phyloP scores from a whole-genome alignment of 495 filamentous ascomycete species.

The Neurospora cerealis region DNA sequence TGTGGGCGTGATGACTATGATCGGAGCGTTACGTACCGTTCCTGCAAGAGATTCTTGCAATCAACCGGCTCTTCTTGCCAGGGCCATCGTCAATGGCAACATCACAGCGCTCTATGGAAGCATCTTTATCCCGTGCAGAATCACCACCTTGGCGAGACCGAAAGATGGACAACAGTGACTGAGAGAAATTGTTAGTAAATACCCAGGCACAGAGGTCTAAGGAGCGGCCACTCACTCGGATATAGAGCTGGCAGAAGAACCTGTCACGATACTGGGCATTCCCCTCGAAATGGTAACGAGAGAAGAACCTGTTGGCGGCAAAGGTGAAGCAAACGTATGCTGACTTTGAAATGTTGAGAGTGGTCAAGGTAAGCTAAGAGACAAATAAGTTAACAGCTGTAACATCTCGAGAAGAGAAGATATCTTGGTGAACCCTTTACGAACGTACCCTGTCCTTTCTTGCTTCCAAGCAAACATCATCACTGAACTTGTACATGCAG shows the following conservation, averaged over 20 bases:
- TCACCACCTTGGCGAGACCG: slow-evolving; percentile 29
- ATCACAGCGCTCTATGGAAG: slow-evolving; percentile 78
- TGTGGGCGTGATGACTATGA: background rate
- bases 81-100: slow-evolving; percentile 68
- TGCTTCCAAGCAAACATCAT: slow-evolving; percentile 80
- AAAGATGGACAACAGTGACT: slow-evolving; percentile 38
- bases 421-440: background rate
- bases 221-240: slow-evolving; percentile 21
- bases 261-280: slow-evolving; percentile 34
- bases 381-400: background rate
- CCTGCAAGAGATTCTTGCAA: slow-evolving; percentile 73
- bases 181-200: slow-evolving; percentile 7
- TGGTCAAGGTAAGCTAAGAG: slow-evolving; percentile 63
- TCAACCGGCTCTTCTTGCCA: slow-evolving; percentile 67
- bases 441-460: slow-evolving; percentile 54
- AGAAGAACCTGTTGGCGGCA: slow-evolving; percentile 67
- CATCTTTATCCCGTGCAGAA: slow-evolving; percentile 40
- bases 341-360: slow-evolving; percentile 86
- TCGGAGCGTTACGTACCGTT: slow-evolving; percentile 48
- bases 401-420: background rate
- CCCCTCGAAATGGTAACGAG: slow-evolving; percentile 56
- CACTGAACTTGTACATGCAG: slow-evolving; percentile 87
- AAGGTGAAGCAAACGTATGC: slow-evolving; percentile 80
- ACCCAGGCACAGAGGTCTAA: background rate
- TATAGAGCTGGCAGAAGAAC: slow-evolving; percentile 40